phyloP scores from a whole-genome alignment of 2,329 filamentous ascomycete genomes.

The Penicillium digitatum region DNA sequence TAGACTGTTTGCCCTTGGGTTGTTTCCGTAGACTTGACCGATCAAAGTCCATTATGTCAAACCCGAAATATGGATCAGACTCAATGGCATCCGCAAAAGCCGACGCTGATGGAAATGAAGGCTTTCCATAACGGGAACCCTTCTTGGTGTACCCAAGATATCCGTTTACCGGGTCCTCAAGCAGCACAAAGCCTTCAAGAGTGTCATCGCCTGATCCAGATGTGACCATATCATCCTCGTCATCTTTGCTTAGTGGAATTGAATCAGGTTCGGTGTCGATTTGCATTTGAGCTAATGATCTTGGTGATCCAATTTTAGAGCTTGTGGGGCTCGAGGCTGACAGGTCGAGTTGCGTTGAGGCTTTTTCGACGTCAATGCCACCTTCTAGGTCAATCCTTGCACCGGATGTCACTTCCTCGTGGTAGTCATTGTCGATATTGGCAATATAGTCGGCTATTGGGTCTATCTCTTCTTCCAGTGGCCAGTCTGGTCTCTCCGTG shows the following conservation, averaged over 20 bases:
- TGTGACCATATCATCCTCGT: slow-evolving; percentile 9
- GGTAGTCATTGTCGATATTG: slow-evolving; percentile 37
- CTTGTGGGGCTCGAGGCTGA: neutral
- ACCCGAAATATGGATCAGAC: slow-evolving; percentile 61
- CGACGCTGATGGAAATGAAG: slow-evolving; percentile 51
- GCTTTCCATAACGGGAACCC: slow-evolving; percentile 9
- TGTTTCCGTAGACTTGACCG: slow-evolving; percentile 64
- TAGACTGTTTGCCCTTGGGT: slow-evolving; percentile 58
- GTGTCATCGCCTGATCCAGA: slow-evolving; percentile 12
- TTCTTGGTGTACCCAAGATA: slow-evolving; percentile 52
- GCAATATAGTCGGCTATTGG: slow-evolving; percentile 40
- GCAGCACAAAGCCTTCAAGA: slow-evolving; percentile 43
- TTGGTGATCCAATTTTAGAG: neutral
- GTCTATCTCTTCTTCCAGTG: slow-evolving; percentile 49
- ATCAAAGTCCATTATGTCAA: slow-evolving; percentile 83
- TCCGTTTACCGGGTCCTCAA: slow-evolving; percentile 39
- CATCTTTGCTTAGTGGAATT: slow-evolving; percentile 9
- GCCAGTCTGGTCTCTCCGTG: slow-evolving; percentile 10
- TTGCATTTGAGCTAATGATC: slow-evolving; percentile 15
- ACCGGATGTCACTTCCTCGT: slow-evolving; percentile 2
- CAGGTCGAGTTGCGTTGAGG: neutral
- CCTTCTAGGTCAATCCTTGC: slow-evolving; percentile 1
- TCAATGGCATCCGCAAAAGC: slow-evolving; percentile 57
- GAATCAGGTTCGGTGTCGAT: slow-evolving; percentile 13
- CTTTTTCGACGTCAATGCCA: slow-evolving; percentile 9